Evolutionary conservation across 2,329 filamentous ascomycete genomes (phyloP), one percentile per base, ranked within the genome.

Genomic region (Fusarium lyarnte): DNA sequence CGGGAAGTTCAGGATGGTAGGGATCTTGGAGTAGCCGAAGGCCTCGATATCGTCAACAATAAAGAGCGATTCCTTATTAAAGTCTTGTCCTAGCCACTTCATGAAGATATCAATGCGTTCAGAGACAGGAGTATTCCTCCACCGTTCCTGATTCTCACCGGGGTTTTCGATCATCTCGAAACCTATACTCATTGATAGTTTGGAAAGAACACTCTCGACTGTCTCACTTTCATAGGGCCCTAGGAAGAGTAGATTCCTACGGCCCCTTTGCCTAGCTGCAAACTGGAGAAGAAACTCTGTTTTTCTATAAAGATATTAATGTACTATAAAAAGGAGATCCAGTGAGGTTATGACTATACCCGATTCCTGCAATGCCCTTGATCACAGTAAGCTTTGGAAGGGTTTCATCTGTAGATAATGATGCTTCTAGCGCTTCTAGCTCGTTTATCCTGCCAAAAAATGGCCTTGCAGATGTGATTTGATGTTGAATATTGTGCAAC

Each of bases 41-140:
- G 49, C 23, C 12, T 52, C 49, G 8, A 52, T 27, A 9, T 52
- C 49, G 6, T 52, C 49, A 2, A 52, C 5, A 9, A 52, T 52
- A 1, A 52, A 52, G 0, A 52, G 23, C 0, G 49, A 27, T 0
- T 57, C 17, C 14, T 4, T 45, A 4, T 57, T 57, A 1, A n/a
- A 45, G 2, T 0, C 10, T 0, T n/a, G 2, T 0, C 39, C 39
- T 2, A 57, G 23, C 53, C 53, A 57, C 0, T 7, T 6, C 0
- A 21, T 8, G 1, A 57, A 57, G 3, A 57, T 36, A 2, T 45
- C 29, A 6, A 35, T 35, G 3, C 53, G 53, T 2, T 57, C 29
- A 4, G 12, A 1, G 0, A 45, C 3, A 0, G 29, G 17, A 1
- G 53, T 27, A 6, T 2, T 16, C 6, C 38, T 33, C 53, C 53